Percentiles rank a stretch among this genome's conserved stretches.
phyloP scores from a whole-genome alignment of 768 basidiomycete species.

The Tephrocybe sp. region DNA sequence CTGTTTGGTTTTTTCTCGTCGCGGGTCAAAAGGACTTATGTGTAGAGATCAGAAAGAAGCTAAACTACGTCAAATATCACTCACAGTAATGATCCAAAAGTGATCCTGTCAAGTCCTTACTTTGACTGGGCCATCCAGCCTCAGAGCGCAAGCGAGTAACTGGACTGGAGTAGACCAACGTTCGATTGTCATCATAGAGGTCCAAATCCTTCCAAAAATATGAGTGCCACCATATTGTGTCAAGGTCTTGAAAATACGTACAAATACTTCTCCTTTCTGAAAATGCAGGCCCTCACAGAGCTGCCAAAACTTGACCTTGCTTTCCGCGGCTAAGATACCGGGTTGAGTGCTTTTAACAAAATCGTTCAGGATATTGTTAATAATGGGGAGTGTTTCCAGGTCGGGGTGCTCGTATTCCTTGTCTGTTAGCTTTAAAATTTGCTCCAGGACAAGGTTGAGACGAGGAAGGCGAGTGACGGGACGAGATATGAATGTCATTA shows the following conservation, averaged over 20 bases:
- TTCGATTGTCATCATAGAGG: constrained; percentile 71
- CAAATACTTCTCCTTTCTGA: constrained; percentile 80
- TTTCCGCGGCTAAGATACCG: constrained; percentile 88
- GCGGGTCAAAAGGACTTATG: constrained; percentile 58
- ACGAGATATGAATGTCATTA: constrained; percentile 79
- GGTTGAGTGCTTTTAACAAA: constrained; percentile 86
- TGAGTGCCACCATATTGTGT: not conserved
- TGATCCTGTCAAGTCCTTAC: constrained; percentile 65
- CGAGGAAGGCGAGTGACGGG: constrained; percentile 89
- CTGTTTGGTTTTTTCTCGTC: constrained; percentile 56
- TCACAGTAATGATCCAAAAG: constrained; percentile 77
- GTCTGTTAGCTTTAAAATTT: constrained; percentile 62
- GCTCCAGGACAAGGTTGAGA: constrained; percentile 69
- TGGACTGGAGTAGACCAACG: constrained; percentile 64
- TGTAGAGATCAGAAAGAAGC: constrained; percentile 1
- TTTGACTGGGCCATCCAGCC: constrained; percentile 70
- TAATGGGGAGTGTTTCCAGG: constrained; percentile 69
- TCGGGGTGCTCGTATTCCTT: constrained; percentile 75
- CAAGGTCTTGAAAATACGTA: constrained; percentile 30
- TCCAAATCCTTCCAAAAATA: constrained; percentile 67
- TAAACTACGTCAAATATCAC: constrained; percentile 19
- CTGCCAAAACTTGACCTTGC: constrained; percentile 85
- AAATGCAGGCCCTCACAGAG: constrained; percentile 74
- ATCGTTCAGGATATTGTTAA: constrained; percentile 62
- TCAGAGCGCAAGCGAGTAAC: constrained; percentile 65